Evolutionary conservation across 345 rosid genomes (phyloP), one percentile per base, ranked within the genome.

Genomic region (Angophora floribunda): DNA sequence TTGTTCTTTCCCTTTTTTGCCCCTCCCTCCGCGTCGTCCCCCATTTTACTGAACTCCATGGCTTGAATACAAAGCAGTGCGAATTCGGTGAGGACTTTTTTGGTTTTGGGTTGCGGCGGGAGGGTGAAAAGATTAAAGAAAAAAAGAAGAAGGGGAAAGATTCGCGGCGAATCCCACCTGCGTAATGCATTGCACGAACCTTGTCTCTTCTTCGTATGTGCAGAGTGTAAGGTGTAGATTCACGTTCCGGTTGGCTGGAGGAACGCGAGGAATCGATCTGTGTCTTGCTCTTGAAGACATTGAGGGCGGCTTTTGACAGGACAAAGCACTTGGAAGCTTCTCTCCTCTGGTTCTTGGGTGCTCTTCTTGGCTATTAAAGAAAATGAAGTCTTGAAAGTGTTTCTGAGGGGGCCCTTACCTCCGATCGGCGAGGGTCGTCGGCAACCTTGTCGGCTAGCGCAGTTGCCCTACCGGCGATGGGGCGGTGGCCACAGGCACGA

Each of bases 241-340:
- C 90, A 49, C 52, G 24, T 63, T 52, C 59, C 86, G 52, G 36
- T 85, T 49, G 26, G 86, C 59, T 47, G 51, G 82, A 30, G 85
- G 41, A 57, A 87, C 59, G 82, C 86, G 91, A 86, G 90, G 88
- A 85, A 90, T 80, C 65, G 91, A 91, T 94, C 91, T 89, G 82
- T 53, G 92, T 87, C 93, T 94, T 95, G 89, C 91, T 88, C 88
- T 89, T 87, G 91, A 94, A 94, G 95, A 93, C 91, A 93, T 17
- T 9, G n/a, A n/a, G n/a, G n/a, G n/a, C n/a, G n/a, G n/a, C n/a
- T n/a, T n/a, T n/a, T n/a, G n/a, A n/a, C n/a, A n/a, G n/a, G n/a
- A n/a, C n/a, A n/a, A n/a, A n/a, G n/a, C n/a, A n/a, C n/a, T n/a
- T n/a, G n/a, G 80, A 70, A 17, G 80, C 92, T 90, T 80, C 87